Evolutionary conservation across 2,329 filamentous ascomycete genomes (phyloP).

Genomic region (Exophiala xenobiotica): DNA sequence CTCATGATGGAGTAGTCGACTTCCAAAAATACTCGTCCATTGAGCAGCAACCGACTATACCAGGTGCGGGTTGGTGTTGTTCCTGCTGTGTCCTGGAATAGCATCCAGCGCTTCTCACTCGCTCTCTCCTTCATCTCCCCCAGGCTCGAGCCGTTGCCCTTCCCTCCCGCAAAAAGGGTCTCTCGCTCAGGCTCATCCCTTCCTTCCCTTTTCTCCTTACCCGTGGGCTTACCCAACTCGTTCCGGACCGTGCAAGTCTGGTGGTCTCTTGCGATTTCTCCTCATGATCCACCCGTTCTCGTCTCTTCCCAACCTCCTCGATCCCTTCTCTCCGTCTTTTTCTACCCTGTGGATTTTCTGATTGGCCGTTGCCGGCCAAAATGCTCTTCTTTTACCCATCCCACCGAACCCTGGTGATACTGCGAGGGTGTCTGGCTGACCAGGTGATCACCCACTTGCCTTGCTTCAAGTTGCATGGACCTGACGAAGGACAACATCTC

Average conservation of each 20-base stretch:
- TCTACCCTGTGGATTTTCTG: constrained; percentile 8
- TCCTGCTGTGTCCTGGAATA: constrained; percentile 18
- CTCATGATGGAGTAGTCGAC: background rate
- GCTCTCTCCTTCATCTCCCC: constrained; percentile 6
- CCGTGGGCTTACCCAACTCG: background rate
- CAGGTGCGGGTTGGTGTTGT: constrained; percentile 6
- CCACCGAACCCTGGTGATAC: no score
- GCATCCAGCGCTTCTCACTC: constrained; percentile 23
- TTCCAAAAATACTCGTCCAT: constrained; percentile 26
- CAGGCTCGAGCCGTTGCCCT: constrained; percentile 23
- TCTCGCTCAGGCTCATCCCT: constrained; percentile 14
- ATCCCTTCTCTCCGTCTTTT: background rate
- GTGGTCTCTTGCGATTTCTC: background rate
- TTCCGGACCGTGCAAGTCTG: background rate
- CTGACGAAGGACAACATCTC: background rate
- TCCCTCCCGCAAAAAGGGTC: constrained; percentile 1
- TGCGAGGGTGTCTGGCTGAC: background rate
- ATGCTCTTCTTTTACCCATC: background rate
- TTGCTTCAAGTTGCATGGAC: constrained; percentile 12
- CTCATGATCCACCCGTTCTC: background rate
- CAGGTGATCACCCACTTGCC: constrained; percentile 5
- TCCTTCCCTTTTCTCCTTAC: constrained; percentile 14
- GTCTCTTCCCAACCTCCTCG: constrained; percentile 16
- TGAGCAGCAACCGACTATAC: constrained; percentile 8
- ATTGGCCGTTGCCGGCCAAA: constrained; percentile 8